A percentile compares a stretch with the other conserved stretches of the same genome.
These are phyloP conservation scores for Flaveria sonorensis DNA, from an alignment of 129 eudicot genomes.

Conservation along the genomic window DNA sequence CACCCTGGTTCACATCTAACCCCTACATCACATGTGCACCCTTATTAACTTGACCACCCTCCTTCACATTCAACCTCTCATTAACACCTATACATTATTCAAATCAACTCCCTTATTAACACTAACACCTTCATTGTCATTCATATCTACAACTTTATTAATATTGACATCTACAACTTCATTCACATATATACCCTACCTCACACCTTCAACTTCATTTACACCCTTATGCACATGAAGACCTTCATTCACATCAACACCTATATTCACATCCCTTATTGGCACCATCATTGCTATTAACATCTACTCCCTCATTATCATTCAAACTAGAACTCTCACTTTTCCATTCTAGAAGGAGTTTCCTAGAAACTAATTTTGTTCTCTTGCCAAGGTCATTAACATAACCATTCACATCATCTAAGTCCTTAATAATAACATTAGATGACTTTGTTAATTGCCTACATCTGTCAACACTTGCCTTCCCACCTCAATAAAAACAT, in stretches of 20 bases:
- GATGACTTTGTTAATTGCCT: background rate
- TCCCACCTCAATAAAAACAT: background rate
- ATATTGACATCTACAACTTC: too few species aligned
- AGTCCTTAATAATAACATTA: background rate
- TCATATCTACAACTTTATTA: background rate
- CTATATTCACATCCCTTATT: too few species aligned
- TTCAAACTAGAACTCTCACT: background rate
- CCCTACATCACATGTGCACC: background rate
- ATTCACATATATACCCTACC: background rate
- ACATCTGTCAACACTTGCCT: background rate
- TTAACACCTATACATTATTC: too few species aligned
- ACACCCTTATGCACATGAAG: too few species aligned
- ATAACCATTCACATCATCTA: background rate
- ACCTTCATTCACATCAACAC: too few species aligned
- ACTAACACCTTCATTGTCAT: background rate
- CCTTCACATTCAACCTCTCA: background rate
- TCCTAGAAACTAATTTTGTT: too few species aligned
- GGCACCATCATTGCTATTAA: too few species aligned
- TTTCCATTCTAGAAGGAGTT: background rate
- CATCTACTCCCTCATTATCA: background rate
- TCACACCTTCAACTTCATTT: background rate
- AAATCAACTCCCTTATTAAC: too few species aligned
- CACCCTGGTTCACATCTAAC: background rate
- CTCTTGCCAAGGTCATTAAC: background rate
- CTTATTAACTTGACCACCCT: background rate